Evolutionary conservation across 345 rosid genomes (phyloP).

Genomic region (Populus ilicifolia): DNA sequence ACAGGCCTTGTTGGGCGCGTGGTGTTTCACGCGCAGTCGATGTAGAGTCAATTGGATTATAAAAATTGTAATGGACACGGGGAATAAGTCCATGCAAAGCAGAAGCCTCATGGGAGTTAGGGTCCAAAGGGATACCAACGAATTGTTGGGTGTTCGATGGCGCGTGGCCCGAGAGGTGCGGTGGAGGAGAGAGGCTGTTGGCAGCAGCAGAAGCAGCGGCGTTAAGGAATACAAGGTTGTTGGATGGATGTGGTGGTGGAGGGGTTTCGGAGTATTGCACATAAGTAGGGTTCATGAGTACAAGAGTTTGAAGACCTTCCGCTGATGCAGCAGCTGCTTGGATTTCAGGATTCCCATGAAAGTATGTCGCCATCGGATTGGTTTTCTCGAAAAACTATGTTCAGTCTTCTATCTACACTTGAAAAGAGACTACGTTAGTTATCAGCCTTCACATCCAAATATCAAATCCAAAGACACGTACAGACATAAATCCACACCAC

Average conservation of each 20-base stretch:
- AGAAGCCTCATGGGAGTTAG: conserved; percentile 44
- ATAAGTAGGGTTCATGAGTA: conserved; percentile 95
- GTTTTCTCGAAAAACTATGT: conserved; percentile 8
- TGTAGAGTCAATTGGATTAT: conserved; percentile 51
- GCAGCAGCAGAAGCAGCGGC: conserved; percentile 34
- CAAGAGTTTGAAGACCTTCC: conserved; percentile 83
- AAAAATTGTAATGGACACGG: conserved; percentile 70
- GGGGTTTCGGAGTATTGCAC: conserved; percentile 69
- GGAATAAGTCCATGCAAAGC: conserved; percentile 75
- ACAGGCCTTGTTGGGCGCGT: conserved; percentile 78
- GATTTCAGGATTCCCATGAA: conserved; percentile 71
- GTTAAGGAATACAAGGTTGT: conserved; percentile 54
- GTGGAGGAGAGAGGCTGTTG: conserved; percentile 21
- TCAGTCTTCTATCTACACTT: conserved; percentile 12
- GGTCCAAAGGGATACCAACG: conserved; percentile 81
- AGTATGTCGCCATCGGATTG: conserved; percentile 69
- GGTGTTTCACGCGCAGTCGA: conserved; percentile 54
- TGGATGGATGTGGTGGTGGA: conserved; percentile 28
- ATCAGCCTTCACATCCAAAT: conserved; percentile 22
- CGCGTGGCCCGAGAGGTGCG: conserved; percentile 44
- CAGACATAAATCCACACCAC: no score
- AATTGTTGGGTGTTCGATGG: conserved; percentile 63
- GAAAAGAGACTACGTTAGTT: conserved; percentile 22
- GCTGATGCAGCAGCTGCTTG: conserved; percentile 37
- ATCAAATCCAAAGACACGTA: conserved; percentile 5